These are phyloP conservation scores for Hymenoscyphus occultus DNA, from an alignment of 2,329 filamentous ascomycete genomes.

Conservation along the genomic window DNA sequence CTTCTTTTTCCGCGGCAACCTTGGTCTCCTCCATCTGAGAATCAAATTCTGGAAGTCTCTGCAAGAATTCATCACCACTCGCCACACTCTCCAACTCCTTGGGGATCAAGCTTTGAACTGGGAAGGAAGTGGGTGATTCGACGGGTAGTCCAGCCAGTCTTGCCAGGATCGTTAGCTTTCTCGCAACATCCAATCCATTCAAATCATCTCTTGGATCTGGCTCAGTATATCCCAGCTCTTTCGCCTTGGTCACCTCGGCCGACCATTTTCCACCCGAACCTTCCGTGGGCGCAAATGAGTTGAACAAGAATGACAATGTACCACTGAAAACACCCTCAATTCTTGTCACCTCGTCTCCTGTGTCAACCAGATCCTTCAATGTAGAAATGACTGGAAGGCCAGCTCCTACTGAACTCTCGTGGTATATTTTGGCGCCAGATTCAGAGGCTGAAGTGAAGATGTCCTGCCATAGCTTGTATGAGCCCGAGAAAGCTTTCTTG, in stretches of 20 bases:
- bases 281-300: constrained; percentile 83
- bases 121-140: constrained; percentile 82
- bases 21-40: constrained; percentile 87
- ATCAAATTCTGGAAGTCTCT: constrained; percentile 77
- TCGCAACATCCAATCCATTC: constrained; percentile 86
- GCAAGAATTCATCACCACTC: constrained; percentile 83
- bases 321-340: constrained; percentile 98
- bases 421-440: constrained; percentile 80
- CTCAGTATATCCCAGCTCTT: constrained; percentile 89
- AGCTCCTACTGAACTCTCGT: constrained; percentile 92
- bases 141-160: constrained; percentile 79
- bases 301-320: constrained; percentile 98
- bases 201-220: constrained; percentile 83
- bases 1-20: constrained; percentile 76
- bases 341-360: constrained; percentile 84
- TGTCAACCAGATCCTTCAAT: constrained; percentile 88
- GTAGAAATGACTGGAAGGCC: constrained; percentile 92
- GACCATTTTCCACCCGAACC: constrained; percentile 81
- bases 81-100: constrained; percentile 74
- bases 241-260: constrained; percentile 86
- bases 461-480: constrained; percentile 76
- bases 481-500: constrained; percentile 94
- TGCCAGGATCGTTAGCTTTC: constrained; percentile 93
- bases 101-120: constrained; percentile 90
- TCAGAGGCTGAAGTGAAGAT: constrained; percentile 74